Base-by-base conservation (phyloP, 768 basidiomycete species). In the Mycena filopes region DNA sequence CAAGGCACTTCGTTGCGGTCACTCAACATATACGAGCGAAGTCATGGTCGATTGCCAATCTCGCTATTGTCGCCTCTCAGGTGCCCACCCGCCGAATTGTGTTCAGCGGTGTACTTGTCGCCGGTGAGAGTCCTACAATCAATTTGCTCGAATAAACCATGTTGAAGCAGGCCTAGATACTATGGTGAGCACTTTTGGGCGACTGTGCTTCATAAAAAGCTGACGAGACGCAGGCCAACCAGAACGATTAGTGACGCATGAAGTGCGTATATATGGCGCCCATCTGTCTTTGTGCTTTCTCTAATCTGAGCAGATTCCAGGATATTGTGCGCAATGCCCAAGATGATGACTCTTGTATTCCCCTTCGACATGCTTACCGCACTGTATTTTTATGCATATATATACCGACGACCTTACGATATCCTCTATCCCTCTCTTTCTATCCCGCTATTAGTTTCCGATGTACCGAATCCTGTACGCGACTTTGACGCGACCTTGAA, bases 301-400 rank as follows among this genome's bases (percentile, higher is more conserved):
- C 54, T 15, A 38, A 28, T n/a, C 26, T 13, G 10, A 45, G 12
- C 58, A 67, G 66, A 56, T 63, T 60, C 54, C 40, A 25, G 62
- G 50, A 31, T 60, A 48, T 43, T 68, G 67, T 55, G 18, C 58
- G 7, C 62, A 60, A 64, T 68, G 67, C 48, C 25, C 58, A 42
- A 58, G 53, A 64, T 60, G 48, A 50, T 29, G 53, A 58, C 33
- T 36, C 6, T 10, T 36, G n/a, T 33, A 28, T 15, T 41, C 41
- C 18, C 42, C n/a, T 21, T 43, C 50, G 56, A 50, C 50, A 58
- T 58, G 56, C 41, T 33, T 4, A 11, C 40, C 20, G 47, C 62
- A 68, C 43, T 68, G 61, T 68, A 68, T 68, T 64, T 64, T 68
- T 68, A 68, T 68, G 26, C 56, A 68, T 56, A 60, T 55, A 51